These are phyloP conservation scores for Teunomyces tritomae DNA, from an alignment of 805 yeast species.

Conservation along the genomic window DNA sequence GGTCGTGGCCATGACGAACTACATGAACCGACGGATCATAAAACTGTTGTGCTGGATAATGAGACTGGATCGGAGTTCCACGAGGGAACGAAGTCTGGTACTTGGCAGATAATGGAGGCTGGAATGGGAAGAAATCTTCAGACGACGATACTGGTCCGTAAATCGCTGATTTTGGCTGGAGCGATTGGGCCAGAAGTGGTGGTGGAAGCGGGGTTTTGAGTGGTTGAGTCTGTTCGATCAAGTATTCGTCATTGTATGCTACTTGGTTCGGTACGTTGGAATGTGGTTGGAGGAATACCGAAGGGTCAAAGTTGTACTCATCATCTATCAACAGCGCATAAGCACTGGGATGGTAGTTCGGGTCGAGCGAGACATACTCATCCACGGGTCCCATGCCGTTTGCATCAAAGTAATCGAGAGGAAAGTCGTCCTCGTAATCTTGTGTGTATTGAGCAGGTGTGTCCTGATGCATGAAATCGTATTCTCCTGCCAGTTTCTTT, in stretches of 20 bases:
- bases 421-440: conserved; percentile 63
- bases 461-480: conserved; percentile 15
- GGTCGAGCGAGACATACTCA: conserved; percentile 24
- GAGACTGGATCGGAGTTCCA: conserved; percentile 6
- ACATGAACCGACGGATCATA: conserved; percentile 8
- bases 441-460: conserved; percentile 23
- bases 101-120: conserved; percentile 24
- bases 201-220: conserved; percentile 29
- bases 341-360: conserved; percentile 14
- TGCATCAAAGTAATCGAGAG: conserved; percentile 62
- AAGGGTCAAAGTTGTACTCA: conserved; percentile 21
- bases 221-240: conserved; percentile 52
- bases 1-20: conserved; percentile 14
- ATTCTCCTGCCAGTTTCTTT: conserved; percentile 8
- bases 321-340: conserved; percentile 12
- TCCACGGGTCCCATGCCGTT: conserved; percentile 28
- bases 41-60: conserved; percentile 6
- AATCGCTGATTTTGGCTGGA: conserved; percentile 10
- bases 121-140: conserved; percentile 21
- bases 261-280: conserved; percentile 24
- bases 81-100: conserved; percentile 19
- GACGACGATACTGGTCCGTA: conserved; percentile 10
- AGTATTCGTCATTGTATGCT: conserved; percentile 44
- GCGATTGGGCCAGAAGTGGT: conserved; percentile 1
- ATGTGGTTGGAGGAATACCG: conserved; percentile 16